Conservation (phyloP, 352 stramenopile genomes). For the Pythium brachiatum region DNA sequence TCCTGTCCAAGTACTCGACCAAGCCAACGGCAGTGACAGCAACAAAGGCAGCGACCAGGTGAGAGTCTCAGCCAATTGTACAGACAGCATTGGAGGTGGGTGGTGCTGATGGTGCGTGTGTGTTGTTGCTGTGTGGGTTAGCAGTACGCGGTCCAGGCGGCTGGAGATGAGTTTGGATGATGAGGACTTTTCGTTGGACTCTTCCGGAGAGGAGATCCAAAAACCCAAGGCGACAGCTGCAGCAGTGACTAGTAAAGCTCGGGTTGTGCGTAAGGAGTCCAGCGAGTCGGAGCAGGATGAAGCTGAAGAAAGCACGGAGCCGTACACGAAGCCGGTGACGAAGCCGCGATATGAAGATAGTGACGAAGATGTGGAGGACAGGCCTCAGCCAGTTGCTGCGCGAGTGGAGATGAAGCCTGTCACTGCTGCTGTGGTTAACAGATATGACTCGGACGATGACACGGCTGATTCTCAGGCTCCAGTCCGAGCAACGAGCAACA, state of each 20-base stretch:
- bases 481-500: background rate
- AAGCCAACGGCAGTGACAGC: constrained; percentile 24
- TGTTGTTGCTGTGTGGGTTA: background rate
- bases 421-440: background rate
- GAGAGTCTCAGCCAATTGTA: background rate
- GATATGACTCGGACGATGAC: background rate
- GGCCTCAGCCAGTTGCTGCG: background rate
- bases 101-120: background rate
- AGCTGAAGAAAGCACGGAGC: background rate
- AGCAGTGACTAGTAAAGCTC: background rate
- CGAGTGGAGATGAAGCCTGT: background rate
- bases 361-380: background rate
- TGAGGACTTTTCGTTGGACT: constrained; percentile 45
- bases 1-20: constrained; percentile 70
- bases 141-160: constrained; percentile 14
- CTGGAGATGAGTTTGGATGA: constrained; percentile 58
- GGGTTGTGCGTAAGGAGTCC: background rate
- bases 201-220: constrained; percentile 22
- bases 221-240: constrained; percentile 3
- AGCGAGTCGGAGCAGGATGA: constrained; percentile 13
- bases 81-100: background rate
- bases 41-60: background rate
- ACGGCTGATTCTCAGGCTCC: background rate
- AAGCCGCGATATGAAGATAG: background rate
- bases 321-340: background rate